Evolutionary conservation across 805 yeast genomes (phyloP), one percentile per base, ranked within the genome.

Genomic region (Candida gorgasii): DNA sequence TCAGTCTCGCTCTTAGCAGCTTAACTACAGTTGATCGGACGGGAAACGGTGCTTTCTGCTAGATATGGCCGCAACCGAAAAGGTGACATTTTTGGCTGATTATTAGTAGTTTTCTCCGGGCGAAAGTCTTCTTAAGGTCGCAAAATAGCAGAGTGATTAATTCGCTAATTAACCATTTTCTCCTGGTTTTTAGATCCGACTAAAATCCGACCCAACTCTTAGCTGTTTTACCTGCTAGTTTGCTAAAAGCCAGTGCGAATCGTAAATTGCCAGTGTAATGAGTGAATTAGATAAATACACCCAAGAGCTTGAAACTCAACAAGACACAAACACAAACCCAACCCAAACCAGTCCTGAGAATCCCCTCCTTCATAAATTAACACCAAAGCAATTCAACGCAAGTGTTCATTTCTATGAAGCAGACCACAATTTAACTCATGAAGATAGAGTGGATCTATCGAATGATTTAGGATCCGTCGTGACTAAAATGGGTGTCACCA

Each of bases 21-120:
- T 72, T 72, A 69, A 73, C 76, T 73, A 71, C 75, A 69, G 74
- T 71, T 72, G 78, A 72, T 72, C 78, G 77, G 78, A 73, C 78
- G 78, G 78, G 78, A 72, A 74, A 72, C 75, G 75, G 76, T 73
- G 76, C 74, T 72, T 72, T 74, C 78, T 67, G 69, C 75, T 72
- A 67, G 77, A 70, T 74, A 71, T 73, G 78, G 78, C 76, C 78
- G 76, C 74, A 72, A 70, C 77, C 75, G 72, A 60, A 44, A 58
- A n/a, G n/a, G n/a, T n/a, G n/a, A n/a, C n/a, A n/a, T n/a, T n/a
- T n/a, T n/a, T n/a, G n/a, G n/a, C n/a, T n/a, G n/a, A n/a, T n/a
- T n/a, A n/a, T n/a, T n/a, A n/a, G n/a, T n/a, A n/a, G n/a, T n/a
- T n/a, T n/a, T n/a, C n/a, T n/a, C n/a, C n/a, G n/a, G n/a, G n/a